Evolutionary conservation across 768 basidiomycete genomes (phyloP).

Genomic region (Phlebiopsis gigantea): DNA sequence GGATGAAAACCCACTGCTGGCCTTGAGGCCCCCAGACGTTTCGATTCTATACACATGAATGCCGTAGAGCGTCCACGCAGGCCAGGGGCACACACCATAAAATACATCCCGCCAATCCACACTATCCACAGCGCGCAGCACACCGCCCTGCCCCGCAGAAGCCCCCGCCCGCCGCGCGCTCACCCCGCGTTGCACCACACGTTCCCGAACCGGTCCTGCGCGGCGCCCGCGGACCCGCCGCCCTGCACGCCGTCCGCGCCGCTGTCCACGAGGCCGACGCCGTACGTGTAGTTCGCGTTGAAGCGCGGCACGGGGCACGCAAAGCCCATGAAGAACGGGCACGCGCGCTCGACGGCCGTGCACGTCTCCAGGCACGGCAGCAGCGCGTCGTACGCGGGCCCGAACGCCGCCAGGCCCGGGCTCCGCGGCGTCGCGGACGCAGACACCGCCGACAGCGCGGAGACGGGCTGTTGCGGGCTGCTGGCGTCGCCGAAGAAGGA

Average conservation of each 20-base stretch:
- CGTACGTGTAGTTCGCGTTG: slow-evolving; percentile 67
- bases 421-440: slow-evolving; percentile 41
- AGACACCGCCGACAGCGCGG: slow-evolving; percentile 43
- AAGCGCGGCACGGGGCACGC: slow-evolving; percentile 56
- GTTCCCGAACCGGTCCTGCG: slow-evolving; percentile 68
- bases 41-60: no score
- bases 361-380: slow-evolving; percentile 81
- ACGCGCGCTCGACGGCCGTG: slow-evolving; percentile 65
- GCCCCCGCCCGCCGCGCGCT: neutral
- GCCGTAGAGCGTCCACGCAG: no score
- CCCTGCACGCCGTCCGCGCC: slow-evolving; percentile 40
- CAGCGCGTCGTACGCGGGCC: slow-evolving; percentile 49
- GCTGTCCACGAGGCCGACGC: slow-evolving; percentile 68
- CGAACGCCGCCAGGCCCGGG: slow-evolving; percentile 39
- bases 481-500: no score
- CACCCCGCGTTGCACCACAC: slow-evolving; percentile 64
- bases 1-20: no score
- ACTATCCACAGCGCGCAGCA: no score
- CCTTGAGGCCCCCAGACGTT: no score
- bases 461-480: slow-evolving; percentile 32
- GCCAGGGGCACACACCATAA: no score
- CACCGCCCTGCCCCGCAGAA: no score
- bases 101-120: no score
- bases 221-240: slow-evolving; percentile 44
- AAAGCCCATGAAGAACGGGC: slow-evolving; percentile 69